Evolutionary conservation across 2,329 filamentous ascomycete species (phyloP).

Genomic region (Aspergillus fumigatiaffinis): DNA sequence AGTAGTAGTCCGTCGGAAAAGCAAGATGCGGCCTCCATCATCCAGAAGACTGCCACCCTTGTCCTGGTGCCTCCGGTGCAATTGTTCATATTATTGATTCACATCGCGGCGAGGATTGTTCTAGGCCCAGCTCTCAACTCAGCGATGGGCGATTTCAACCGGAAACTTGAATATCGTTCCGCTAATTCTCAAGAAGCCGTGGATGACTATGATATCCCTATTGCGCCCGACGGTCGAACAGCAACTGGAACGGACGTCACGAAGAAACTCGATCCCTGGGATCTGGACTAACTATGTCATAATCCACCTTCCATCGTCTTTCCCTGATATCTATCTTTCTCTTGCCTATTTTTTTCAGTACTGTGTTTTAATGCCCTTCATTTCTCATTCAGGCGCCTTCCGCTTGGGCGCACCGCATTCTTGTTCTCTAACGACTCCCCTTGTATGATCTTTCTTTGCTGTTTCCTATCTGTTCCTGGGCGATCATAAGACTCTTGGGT

Average conservation of each 20-base stretch:
- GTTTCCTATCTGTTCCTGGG: neutral
- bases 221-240: constrained; percentile 24
- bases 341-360: neutral
- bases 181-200: constrained; percentile 22
- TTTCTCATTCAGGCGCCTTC: neutral
- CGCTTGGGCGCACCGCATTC: neutral
- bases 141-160: constrained; percentile 13
- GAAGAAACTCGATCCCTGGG: constrained; percentile 25
- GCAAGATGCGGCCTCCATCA: constrained; percentile 59
- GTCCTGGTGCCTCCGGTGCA: constrained; percentile 77
- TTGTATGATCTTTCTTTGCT: neutral
- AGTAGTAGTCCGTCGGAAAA: constrained; percentile 47
- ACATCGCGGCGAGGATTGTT: constrained; percentile 73
- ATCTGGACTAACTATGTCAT: constrained; percentile 24
- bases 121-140: constrained; percentile 26
- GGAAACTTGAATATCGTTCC: constrained; percentile 13
- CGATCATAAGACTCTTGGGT: constrained; percentile 8
- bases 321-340: neutral
- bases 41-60: constrained; percentile 73
- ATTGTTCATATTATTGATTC: constrained; percentile 73
- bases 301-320: constrained; percentile 1
- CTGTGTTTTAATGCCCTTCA: neutral
- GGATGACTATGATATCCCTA: constrained; percentile 39
- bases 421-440: neutral
- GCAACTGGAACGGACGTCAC: constrained; percentile 17